Conservation (phyloP, 2,329 filamentous ascomycete genomes). For the Malbranchea cinnamomea region DNA sequence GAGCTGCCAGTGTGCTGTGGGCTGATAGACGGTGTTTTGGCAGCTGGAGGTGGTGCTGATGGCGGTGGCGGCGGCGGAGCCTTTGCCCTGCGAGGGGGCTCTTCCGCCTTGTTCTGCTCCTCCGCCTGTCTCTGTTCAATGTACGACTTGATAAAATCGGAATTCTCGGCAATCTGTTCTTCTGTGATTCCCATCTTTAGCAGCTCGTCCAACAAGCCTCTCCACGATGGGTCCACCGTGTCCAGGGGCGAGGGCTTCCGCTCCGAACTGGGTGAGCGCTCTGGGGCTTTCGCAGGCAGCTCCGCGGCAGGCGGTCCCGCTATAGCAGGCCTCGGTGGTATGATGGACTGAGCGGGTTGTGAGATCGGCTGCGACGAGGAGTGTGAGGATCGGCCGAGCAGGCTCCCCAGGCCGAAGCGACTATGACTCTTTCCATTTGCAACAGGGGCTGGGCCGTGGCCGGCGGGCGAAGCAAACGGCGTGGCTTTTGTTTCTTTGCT, state of each 20-base stretch:
- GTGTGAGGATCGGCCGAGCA: slow-evolving; percentile 35
- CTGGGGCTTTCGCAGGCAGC: slow-evolving; percentile 15
- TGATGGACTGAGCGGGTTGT: slow-evolving; percentile 33
- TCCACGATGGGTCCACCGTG: slow-evolving; percentile 46
- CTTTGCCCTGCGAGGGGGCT: slow-evolving; percentile 35
- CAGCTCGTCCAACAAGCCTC: slow-evolving; percentile 46
- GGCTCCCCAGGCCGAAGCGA: slow-evolving; percentile 36
- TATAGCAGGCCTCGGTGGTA: slow-evolving; percentile 25
- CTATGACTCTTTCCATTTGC: slow-evolving; percentile 33
- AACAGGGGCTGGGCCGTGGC: slow-evolving; percentile 30
- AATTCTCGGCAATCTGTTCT: slow-evolving; percentile 51
- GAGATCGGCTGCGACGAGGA: slow-evolving; percentile 20
- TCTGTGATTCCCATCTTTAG: slow-evolving; percentile 52
- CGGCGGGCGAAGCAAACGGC: slow-evolving; percentile 47
- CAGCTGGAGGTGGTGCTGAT: slow-evolving; percentile 28
- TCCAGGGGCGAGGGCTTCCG: slow-evolving; percentile 31
- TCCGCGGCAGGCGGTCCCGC: slow-evolving; percentile 16
- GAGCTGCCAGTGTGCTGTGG: slow-evolving; percentile 46
- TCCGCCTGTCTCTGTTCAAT: slow-evolving; percentile 48
- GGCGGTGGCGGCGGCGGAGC: slow-evolving; percentile 50
- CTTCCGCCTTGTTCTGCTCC: slow-evolving; percentile 22
- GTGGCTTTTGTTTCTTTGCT: slow-evolving; percentile 72
- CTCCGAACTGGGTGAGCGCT: slow-evolving; percentile 21
- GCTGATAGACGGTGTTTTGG: slow-evolving; percentile 34
- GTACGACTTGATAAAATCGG: slow-evolving; percentile 53